Evolutionary conservation across 2,329 filamentous ascomycete species (phyloP).

Genomic region (Alternaria postmessia): DNA sequence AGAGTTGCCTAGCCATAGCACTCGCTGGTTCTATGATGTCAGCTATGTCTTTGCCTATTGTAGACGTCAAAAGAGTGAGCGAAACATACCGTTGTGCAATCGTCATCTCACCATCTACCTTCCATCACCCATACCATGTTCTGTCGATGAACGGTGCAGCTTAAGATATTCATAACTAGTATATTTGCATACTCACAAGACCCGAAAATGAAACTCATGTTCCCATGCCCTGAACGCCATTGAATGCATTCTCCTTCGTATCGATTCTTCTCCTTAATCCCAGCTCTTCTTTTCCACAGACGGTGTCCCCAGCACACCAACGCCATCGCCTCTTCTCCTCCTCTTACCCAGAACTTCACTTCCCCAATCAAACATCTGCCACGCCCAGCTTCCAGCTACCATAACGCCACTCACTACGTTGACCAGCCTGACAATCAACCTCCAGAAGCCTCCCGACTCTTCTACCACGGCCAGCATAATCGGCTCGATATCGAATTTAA

Average conservation of each 20-base stretch:
- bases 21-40: neutral
- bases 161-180: neutral
- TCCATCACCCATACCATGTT: neutral
- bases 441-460: conserved; percentile 76
- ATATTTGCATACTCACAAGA: neutral
- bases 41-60: neutral
- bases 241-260: neutral
- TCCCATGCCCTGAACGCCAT: neutral
- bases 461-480: conserved; percentile 88
- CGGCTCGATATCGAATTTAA: conserved; percentile 99
- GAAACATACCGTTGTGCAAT: neutral
- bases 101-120: neutral
- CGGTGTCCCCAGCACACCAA: conserved; percentile 58
- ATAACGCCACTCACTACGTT: conserved; percentile 92
- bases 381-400: conserved; percentile 93
- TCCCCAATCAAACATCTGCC: conserved; percentile 81
- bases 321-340: conserved; percentile 50
- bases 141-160: neutral
- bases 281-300: conserved; percentile 24
- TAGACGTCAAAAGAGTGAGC: neutral
- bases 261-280: conserved; percentile 14
- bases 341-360: conserved; percentile 57
- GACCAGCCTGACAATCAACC: conserved; percentile 80
- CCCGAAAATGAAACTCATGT: neutral
- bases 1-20: neutral